A percentile compares a stretch with the other conserved stretches of the same genome.
Evolutionary conservation across 2,329 filamentous ascomycete genomes (phyloP).

Genomic region (Sporothrix inflata): DNA sequence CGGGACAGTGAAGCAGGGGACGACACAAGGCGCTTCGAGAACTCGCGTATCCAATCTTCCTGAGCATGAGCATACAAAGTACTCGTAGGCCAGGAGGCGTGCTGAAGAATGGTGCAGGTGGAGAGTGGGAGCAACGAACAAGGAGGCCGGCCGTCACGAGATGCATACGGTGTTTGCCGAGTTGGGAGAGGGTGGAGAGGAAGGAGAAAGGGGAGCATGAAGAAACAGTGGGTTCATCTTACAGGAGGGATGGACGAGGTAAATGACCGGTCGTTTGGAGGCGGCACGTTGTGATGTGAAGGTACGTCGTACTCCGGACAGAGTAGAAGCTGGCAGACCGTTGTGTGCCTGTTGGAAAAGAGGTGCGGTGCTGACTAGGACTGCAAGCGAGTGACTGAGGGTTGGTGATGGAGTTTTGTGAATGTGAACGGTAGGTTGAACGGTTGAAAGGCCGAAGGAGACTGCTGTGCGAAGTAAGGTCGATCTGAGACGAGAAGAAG

Average conservation of each 20-base stretch:
- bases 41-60: background rate
- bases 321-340: background rate
- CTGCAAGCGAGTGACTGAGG: background rate
- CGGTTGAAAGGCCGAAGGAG: background rate
- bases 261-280: background rate
- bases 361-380: background rate
- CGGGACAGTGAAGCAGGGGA: conserved; percentile 1
- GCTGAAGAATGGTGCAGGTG: background rate
- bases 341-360: background rate
- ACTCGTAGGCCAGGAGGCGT: background rate
- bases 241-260: background rate
- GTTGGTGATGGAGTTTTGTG: background rate
- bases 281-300: background rate
- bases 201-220: background rate
- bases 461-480: background rate
- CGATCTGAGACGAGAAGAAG: background rate
- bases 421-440: background rate
- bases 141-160: background rate
- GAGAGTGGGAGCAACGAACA: background rate
- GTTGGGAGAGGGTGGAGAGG: background rate
- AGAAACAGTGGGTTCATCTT: background rate
- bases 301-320: background rate
- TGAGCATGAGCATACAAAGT: background rate
- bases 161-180: background rate
- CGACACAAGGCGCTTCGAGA: background rate